Conservation (phyloP, 257 asterid species). For the Solanum pimpinellifolium region DNA sequence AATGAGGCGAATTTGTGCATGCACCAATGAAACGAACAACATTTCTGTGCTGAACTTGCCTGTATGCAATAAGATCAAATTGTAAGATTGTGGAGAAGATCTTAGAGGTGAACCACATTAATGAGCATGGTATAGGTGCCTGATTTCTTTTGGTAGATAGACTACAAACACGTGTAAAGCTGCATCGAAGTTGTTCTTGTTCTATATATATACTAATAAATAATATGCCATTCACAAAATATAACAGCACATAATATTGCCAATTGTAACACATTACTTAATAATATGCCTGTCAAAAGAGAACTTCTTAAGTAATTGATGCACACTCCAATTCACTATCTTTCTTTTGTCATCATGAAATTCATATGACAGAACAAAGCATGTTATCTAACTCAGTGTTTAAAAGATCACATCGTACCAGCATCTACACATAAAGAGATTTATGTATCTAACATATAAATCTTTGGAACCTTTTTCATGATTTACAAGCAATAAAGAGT, state of each 20-base stretch:
- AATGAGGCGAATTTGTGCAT: slow-evolving; percentile 62
- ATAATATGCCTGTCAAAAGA: background rate
- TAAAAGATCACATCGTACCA: background rate
- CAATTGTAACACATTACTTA: background rate
- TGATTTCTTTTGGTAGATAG: background rate
- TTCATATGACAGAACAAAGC: background rate
- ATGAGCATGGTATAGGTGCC: background rate
- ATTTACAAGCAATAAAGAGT: background rate
- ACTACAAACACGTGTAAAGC: background rate
- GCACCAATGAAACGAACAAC: slow-evolving; percentile 85
- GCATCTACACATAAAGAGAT: background rate
- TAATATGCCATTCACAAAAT: background rate
- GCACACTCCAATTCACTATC: background rate
- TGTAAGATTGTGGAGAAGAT: background rate
- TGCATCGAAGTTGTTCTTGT: background rate
- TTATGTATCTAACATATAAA: background rate
- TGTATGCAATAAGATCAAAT: slow-evolving; percentile 21
- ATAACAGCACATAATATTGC: background rate
- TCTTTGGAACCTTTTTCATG: background rate
- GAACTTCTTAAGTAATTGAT: background rate
- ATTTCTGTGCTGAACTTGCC: slow-evolving; percentile 75
- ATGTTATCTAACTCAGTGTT: background rate
- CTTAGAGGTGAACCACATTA: background rate
- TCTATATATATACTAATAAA: background rate
- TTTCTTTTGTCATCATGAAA: background rate